Evolutionary conservation across 192 early-diverging fungal genomes (phyloP), one percentile per base, ranked within the genome.

Genomic region (Jimgerdemannia flammicorona): DNA sequence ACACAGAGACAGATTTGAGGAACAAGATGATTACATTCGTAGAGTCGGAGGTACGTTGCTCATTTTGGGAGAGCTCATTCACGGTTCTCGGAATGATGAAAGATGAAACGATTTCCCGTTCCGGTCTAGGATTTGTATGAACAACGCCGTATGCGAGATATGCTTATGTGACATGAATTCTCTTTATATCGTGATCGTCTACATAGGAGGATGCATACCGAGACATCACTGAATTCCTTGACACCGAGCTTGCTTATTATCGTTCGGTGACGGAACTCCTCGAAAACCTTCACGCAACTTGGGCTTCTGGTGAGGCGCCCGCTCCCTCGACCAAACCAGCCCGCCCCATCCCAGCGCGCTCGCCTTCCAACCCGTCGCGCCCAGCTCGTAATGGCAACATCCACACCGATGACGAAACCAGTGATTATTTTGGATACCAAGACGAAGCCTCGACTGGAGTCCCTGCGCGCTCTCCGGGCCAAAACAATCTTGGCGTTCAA

Each of bases 11-110:
- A 42, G 92, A 94, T 66, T 77, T 95, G 49, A 86, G 90, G 11
- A 82, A 87, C 3, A 85, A 91, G 67, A 99, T 99, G 95, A 80
- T 91, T 80, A 78, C 85, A 63, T 84, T 99, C 73, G 90, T 95
- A 79, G 91, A 95, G 11, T 89, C 88, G 68, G 95, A 98, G 84
- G 93, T 92, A 90, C 66, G 82, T 59, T 59, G 49, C 49, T 59
- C 6, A 59, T 59, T 59, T 59, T 59, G 49, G 49, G 8, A 29
- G 29, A 29, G 0, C 29, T 29, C 29, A 29, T 29, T 29, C 29
- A 29, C 29, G 29, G 29, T 29, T 29, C 29, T 29, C 29, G 29
- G 29, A 29, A 29, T 29, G 29, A 29, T 29, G 29, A 29, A 29
- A 29, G 29, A 29, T 29, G 29, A 29, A 29, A 29, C 29, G 29